A percentile compares a stretch with the other conserved stretches of the same genome.
These are phyloP conservation scores for Pleurotus tuoliensis DNA, from an alignment of 768 basidiomycete species.

Conservation along the genomic window DNA sequence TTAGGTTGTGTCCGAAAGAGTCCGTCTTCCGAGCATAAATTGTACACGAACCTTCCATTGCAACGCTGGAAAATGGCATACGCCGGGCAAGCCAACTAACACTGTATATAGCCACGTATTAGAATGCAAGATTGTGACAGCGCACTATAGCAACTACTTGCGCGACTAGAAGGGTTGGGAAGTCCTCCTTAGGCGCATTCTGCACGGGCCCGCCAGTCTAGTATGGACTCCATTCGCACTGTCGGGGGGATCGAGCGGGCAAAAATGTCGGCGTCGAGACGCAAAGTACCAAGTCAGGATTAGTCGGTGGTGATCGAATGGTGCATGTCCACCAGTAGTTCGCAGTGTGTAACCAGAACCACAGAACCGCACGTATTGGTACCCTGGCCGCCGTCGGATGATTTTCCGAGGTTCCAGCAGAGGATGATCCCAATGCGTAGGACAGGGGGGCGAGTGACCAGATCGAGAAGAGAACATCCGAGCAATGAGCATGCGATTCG, in stretches of 20 bases:
- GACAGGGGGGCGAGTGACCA: not conserved
- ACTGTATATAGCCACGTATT: not conserved
- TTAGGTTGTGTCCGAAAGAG: not conserved
- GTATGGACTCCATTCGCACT: slow-evolving; percentile 2
- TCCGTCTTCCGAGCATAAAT: not conserved
- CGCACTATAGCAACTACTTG: slow-evolving; percentile 6
- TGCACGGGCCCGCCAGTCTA: not conserved
- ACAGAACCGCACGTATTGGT: not conserved
- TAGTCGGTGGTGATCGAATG: not conserved
- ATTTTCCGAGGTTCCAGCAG: not conserved
- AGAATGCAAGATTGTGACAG: slow-evolving; percentile 2
- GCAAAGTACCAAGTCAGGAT: slow-evolving; percentile 1
- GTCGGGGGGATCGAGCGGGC: slow-evolving; percentile 1
- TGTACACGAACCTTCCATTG: too few species aligned
- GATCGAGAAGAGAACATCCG: not conserved
- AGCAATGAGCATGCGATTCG: not conserved
- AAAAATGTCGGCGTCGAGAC: not conserved
- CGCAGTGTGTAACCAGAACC: not conserved
- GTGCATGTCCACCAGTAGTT: not conserved
- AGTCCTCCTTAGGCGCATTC: not conserved
- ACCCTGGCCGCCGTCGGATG: not conserved
- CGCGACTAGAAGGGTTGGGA: slow-evolving; percentile 4
- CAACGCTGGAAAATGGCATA: not conserved
- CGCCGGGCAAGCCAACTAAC: not conserved
- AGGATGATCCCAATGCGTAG: slow-evolving; percentile 3